phyloP scores from a whole-genome alignment of 2,329 filamentous ascomycete genomes.

The Amesomyces nigricolor region DNA sequence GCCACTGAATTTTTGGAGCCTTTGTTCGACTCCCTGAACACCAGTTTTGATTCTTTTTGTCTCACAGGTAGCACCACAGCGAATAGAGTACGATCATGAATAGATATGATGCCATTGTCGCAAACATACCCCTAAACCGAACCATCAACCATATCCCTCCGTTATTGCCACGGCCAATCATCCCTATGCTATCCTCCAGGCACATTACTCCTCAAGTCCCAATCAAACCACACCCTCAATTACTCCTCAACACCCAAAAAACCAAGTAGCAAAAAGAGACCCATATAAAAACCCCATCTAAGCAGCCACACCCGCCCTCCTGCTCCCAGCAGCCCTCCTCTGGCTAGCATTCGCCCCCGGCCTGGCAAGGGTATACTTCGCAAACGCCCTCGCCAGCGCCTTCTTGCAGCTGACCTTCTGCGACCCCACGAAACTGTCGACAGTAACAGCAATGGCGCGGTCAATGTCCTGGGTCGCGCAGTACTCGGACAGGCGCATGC shows the following conservation, averaged over 20 bases:
- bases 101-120: too few relatives aligned
- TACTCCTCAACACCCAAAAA: background rate
- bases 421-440: conserved; percentile 91
- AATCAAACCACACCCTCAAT: too few relatives aligned
- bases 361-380: conserved; percentile 73
- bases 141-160: too few relatives aligned
- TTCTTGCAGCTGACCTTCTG: conserved; percentile 99
- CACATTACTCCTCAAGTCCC: too few relatives aligned
- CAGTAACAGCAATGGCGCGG: conserved; percentile 91
- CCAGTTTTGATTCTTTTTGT: too few relatives aligned
- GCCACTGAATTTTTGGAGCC: too few relatives aligned
- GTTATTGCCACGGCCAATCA: too few relatives aligned
- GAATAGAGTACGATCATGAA: too few relatives aligned
- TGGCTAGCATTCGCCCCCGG: conserved; percentile 33
- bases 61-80: too few relatives aligned
- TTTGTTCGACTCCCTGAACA: too few relatives aligned
- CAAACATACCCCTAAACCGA: too few relatives aligned
- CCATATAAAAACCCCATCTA: background rate
- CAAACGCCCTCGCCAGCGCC: conserved; percentile 86
- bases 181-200: too few relatives aligned
- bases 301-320: conserved; percentile 12
- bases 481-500: conserved; percentile 97
- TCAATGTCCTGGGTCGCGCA: conserved; percentile 88
- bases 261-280: background rate
- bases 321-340: background rate